Base-by-base conservation (phyloP, 352 stramenopile species). In the Globisporangium viniferum region DNA sequence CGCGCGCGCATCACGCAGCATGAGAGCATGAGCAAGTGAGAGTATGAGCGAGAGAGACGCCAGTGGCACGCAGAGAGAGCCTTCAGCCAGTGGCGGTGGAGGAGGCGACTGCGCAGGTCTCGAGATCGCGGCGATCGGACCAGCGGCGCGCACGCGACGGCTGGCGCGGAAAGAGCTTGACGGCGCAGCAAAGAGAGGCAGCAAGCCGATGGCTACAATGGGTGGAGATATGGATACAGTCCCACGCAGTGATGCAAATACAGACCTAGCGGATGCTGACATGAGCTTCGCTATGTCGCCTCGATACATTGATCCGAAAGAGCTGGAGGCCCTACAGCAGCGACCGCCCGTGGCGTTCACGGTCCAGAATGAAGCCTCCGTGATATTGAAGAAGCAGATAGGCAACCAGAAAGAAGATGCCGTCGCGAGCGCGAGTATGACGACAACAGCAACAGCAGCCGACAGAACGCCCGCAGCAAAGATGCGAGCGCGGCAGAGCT, bases 321-420 rank as follows among this genome's bases (percentile, higher is more conserved):
- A 75, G 54, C 65, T 86, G 4, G 61, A 67, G 12, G 66, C 76
- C 62, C 64, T 89, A 27, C 77, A 79, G 61, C 67, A 62, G 33
- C 72, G 69, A 18, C 76, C 81, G 36, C 53, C 78, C 0, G 73
- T 90, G 57, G 64, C 73, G 12, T 82, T 90, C 53, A 60, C 75
- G 9, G 76, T 88, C 9, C 72, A 73, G 12, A 86, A 85, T 35
- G 41, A 62, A 4, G 61, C 56, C 10, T 56, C 24, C 6, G 18
- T 22, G 5, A 27, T 35, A n/a, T 20, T 22, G 41, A 24, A 48
- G 33, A 24, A 35, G 20, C 59, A 36, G 67, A 77, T 14, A 55
- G 73, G 27, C 27, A 78, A 67, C 14, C 75, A 49, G 36, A 62
- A 60, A 59, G 69, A 74, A 6, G 61, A 71, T 10, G 51, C 46